Base-by-base conservation (phyloP, 2,329 filamentous ascomycete species). In the Cyclaneusma minus region DNA sequence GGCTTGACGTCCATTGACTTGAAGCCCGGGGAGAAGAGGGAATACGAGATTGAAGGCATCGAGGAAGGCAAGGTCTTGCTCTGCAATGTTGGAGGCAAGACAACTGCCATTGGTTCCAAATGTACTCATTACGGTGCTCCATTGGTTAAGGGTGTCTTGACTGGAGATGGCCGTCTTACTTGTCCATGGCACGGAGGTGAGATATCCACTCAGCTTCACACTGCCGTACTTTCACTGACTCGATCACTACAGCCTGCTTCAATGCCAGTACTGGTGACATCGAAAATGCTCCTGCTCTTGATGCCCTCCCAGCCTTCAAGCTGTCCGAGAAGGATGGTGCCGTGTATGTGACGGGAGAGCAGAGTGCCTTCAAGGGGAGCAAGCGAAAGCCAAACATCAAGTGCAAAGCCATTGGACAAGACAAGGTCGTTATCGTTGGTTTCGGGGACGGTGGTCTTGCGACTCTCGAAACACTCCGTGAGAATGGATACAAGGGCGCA, bases 101-200 rank as follows among this genome's bases (percentile, higher is more conserved):
- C 87, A 10, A 75, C 85, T 47, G 89, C 85, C 16, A 52, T 91
- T 18, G 84, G 80, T 18, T 60, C 82, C 20, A 89, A 77, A 39
- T 98, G 89, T 50, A 79, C 72, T 7, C 87, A 95, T 55, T 95
- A 92, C 48, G 87, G 89, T 17, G 89, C 87, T 21, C 89, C 89
- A 9, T 56, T 98, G 37, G 70, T 73, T 28, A 83, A 87, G 39
- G 89, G 89, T 28, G 74, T 95, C 6, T 55, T 98, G 35, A 81
- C 81, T 6, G 68, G 70, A 3, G 74, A 79, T 39, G 89, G 89
- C 4, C 67, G 83, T 26, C 54, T 98, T 35, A 93, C 82, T 5
- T 98, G 89, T 50, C 84, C 87, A 3, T 95, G 89, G 89, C 87
- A 95, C 49, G 87, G 87, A 58, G 83, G 82, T 89, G 49, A 37